Evolutionary conservation across 306 rosid genomes (phyloP).

Genomic region (Ormosia emarginata): DNA sequence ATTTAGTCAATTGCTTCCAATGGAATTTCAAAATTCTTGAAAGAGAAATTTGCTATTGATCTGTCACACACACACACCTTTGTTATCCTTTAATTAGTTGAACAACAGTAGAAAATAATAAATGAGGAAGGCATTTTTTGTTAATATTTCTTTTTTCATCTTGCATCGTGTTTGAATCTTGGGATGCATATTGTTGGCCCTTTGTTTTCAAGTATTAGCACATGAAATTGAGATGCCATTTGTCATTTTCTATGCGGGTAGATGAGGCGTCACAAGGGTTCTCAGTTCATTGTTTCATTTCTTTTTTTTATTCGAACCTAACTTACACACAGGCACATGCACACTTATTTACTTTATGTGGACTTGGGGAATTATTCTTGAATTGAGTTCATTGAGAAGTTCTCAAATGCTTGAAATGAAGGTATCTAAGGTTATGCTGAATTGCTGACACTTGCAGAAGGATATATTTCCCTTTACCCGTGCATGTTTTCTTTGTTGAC

Average conservation of each 20-base stretch:
- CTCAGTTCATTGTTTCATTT: neutral
- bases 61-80: neutral
- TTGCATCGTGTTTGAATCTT: neutral
- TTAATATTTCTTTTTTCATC: neutral
- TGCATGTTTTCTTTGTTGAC: neutral
- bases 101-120: neutral
- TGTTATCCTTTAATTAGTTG: neutral
- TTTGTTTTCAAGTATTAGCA: neutral
- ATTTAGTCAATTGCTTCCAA: neutral
- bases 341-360: neutral
- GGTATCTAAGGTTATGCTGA: constrained; percentile 5
- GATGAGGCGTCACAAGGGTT: neutral
- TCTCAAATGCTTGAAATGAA: constrained; percentile 7
- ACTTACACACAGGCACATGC: neutral
- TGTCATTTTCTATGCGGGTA: neutral
- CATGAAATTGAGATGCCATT: neutral
- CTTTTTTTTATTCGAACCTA: neutral
- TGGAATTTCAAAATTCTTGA: constrained; percentile 8
- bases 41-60: neutral
- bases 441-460: neutral
- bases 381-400: neutral
- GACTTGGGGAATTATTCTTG: constrained; percentile 9
- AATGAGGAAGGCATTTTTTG: neutral
- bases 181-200: neutral
- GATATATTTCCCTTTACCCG: neutral